phyloP scores from a whole-genome alignment of 208 protist genomes.

The Herpetomonas tarakana region DNA sequence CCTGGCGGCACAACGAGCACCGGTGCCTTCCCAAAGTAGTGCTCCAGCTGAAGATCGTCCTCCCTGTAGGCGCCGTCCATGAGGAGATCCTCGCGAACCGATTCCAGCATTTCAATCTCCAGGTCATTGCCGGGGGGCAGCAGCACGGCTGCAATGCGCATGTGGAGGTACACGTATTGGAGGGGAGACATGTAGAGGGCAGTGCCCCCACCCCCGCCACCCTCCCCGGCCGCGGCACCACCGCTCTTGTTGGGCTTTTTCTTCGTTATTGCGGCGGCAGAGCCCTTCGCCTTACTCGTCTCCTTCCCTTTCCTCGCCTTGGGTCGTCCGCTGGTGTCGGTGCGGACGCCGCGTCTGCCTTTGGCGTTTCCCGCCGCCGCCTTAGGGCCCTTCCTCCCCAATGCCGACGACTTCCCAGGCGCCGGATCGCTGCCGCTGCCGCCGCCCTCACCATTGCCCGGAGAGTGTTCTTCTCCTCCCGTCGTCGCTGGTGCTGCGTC shows the following conservation, averaged over 20 bases:
- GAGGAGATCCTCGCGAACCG: conserved; percentile 66
- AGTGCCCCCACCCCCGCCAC: conserved; percentile 5
- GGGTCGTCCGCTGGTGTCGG: neutral
- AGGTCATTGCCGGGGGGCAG: conserved; percentile 49
- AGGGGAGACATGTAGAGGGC: conserved; percentile 68
- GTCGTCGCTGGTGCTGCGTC: too few relatives aligned
- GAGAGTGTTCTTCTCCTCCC: too few relatives aligned
- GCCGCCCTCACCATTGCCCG: too few relatives aligned
- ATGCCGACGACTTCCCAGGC: too few relatives aligned
- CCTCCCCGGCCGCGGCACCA: neutral
- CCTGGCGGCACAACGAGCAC: conserved; percentile 14
- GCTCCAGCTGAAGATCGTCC: conserved; percentile 20
- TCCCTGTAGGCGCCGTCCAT: conserved; percentile 50
- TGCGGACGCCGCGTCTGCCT: neutral
- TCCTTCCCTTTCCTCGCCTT: conserved; percentile 9
- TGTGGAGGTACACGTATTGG: conserved; percentile 87
- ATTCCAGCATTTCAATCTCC: conserved; percentile 73
- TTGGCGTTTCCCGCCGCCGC: neutral
- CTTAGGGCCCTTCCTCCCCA: too few relatives aligned
- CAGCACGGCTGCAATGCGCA: conserved; percentile 68
- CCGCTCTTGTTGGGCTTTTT: neutral
- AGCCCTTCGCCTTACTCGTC: too few relatives aligned
- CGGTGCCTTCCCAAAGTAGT: conserved; percentile 53
- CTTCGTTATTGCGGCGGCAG: too few relatives aligned
- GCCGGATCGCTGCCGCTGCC: too few relatives aligned